Percentiles rank a stretch among this genome's conserved stretches.
These are phyloP conservation scores for Ogataea methanolica DNA, from an alignment of 805 yeast genomes.

Conservation along the genomic window DNA sequence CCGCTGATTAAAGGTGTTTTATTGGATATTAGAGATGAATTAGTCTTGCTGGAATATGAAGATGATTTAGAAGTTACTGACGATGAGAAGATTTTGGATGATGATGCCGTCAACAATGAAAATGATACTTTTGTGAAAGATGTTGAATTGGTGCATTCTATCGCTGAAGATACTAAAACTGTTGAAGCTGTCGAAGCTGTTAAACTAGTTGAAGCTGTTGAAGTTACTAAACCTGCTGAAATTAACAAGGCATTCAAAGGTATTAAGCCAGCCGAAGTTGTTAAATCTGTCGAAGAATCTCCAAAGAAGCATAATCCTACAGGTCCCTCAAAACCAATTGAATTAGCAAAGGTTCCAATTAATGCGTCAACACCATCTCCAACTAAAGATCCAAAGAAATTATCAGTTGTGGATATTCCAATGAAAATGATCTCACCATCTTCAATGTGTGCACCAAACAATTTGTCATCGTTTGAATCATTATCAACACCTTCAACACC, in stretches of 20 bases:
- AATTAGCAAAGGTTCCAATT: too few relatives aligned
- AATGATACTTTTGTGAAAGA: neutral
- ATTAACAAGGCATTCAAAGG: neutral
- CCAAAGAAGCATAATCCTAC: too few relatives aligned
- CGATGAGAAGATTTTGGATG: slow-evolving; percentile 3
- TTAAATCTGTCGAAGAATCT: neutral
- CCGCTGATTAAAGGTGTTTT: slow-evolving; percentile 60
- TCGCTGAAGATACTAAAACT: neutral
- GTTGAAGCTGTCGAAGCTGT: neutral
- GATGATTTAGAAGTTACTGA: slow-evolving; percentile 7
- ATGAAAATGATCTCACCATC: too few relatives aligned
- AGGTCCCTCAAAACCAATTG: too few relatives aligned
- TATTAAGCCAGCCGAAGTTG: neutral
- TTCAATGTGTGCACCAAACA: too few relatives aligned
- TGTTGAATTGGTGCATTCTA: neutral
- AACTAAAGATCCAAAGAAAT: too few relatives aligned
- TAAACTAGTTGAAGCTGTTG: neutral
- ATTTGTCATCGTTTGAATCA: too few relatives aligned
- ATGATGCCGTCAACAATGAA: neutral
- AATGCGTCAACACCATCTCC: too few relatives aligned
- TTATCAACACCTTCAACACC: too few relatives aligned
- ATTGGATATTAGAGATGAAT: slow-evolving; percentile 68
- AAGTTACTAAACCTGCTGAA: neutral
- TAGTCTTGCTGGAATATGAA: slow-evolving; percentile 24
- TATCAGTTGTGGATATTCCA: too few relatives aligned